These are phyloP conservation scores for Dovyalis caffra DNA, from an alignment of 345 rosid genomes.

Conservation along the genomic window DNA sequence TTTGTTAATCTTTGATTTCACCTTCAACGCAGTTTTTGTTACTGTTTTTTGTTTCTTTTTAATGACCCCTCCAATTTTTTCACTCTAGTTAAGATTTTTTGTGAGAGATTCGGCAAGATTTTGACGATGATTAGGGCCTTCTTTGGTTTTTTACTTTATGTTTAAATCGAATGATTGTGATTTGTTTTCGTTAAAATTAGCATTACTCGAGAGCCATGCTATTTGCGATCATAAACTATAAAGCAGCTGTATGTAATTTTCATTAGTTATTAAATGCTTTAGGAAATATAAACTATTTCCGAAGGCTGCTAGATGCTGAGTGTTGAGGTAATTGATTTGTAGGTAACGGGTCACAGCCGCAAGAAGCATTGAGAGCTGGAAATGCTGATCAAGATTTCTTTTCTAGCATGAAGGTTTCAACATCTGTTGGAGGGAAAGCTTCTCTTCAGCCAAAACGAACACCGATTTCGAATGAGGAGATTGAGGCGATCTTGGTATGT, in stretches of 20 bases:
- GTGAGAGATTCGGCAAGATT: no score
- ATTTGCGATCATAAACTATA: not conserved
- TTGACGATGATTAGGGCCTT: no score
- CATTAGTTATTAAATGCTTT: not conserved
- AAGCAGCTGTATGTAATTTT: not conserved
- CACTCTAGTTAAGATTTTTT: no score
- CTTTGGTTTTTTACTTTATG: no score
- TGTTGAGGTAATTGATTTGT: constrained; percentile 14
- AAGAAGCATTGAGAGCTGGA: constrained; percentile 32
- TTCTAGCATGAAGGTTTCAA: constrained; percentile 45
- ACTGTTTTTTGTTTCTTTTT: not conserved
- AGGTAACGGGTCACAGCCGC: constrained; percentile 44
- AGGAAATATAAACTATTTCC: not conserved
- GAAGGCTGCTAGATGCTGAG: no score
- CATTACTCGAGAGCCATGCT: not conserved
- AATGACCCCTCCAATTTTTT: no score
- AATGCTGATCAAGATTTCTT: constrained; percentile 52
- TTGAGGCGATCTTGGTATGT: constrained; percentile 78
- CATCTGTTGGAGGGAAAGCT: constrained; percentile 71
- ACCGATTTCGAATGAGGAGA: constrained; percentile 77
- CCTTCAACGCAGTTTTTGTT: not conserved
- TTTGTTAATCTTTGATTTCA: not conserved
- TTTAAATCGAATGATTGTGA: no score
- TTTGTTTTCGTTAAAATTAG: no score
- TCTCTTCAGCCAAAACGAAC: constrained; percentile 84